Evolutionary conservation across 164 flowering plant genomes (phyloP).

Genomic region (Chimonanthus praecox): DNA sequence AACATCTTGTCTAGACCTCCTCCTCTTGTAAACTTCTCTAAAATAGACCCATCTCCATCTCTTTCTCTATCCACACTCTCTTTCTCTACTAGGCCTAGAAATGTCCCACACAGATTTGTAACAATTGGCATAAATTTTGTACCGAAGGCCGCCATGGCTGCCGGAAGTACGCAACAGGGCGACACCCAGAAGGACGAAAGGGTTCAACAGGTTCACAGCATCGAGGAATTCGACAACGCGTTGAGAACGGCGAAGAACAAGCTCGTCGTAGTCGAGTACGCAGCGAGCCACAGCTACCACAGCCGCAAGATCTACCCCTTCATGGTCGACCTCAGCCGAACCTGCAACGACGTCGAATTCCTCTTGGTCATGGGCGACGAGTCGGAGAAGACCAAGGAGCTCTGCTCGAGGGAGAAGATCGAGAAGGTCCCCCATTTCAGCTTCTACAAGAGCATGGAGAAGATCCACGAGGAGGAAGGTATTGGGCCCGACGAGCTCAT

Average conservation of each 20-base stretch:
- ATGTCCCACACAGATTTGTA: conserved; percentile 1
- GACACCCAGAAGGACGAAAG: conserved; percentile 39
- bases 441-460: conserved; percentile 81
- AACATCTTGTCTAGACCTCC: conserved; percentile 29
- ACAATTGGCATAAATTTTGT: conserved; percentile 5
- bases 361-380: conserved; percentile 88
- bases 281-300: conserved; percentile 46
- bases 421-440: conserved; percentile 80
- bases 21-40: conserved; percentile 14
- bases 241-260: conserved; percentile 51
- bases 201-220: conserved; percentile 58
- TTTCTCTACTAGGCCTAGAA: conserved; percentile 17
- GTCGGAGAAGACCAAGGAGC: conserved; percentile 49
- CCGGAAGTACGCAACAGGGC: conserved; percentile 17
- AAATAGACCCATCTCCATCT: conserved; percentile 6
- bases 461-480: conserved; percentile 84
- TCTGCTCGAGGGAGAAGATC: conserved; percentile 69
- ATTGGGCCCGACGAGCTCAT: conserved; percentile 71
- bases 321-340: conserved; percentile 78
- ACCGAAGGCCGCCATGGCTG: conserved; percentile 22
- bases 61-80: conserved; percentile 3
- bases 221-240: conserved; percentile 68
- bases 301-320: conserved; percentile 77
- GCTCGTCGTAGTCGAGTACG: conserved; percentile 86
- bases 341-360: conserved; percentile 83